These are phyloP conservation scores for Cyclotella baltica DNA, from an alignment of 108 stramenopile genomes.

Conservation along the genomic window DNA sequence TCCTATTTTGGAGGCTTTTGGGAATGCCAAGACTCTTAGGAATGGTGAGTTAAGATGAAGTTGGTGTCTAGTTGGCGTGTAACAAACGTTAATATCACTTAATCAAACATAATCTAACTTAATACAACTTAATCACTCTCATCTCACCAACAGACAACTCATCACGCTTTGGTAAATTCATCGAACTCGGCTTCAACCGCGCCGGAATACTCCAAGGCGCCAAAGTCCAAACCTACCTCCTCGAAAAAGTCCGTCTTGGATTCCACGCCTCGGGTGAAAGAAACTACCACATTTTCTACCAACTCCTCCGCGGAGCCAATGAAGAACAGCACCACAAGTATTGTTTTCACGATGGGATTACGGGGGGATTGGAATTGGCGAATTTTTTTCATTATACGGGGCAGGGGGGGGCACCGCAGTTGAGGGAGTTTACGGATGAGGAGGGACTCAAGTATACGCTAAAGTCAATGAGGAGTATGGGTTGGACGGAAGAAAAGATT, in stretches of 20 bases:
- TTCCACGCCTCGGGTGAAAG: conserved; percentile 92
- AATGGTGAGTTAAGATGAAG: conserved; percentile 65
- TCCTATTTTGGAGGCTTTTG: conserved; percentile 99
- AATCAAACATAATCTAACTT: background rate
- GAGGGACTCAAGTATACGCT: conserved; percentile 86
- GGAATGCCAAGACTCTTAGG: conserved; percentile 98
- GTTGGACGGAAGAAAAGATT: conserved; percentile 77
- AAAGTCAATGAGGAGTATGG: conserved; percentile 86
- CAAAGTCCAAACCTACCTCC: conserved; percentile 94
- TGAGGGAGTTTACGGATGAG: conserved; percentile 91
- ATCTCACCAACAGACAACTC: conserved; percentile 81
- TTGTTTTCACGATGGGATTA: conserved; percentile 78
- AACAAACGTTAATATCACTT: too few relatives aligned
- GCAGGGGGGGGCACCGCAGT: conserved; percentile 88
- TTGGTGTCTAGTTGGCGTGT: background rate
- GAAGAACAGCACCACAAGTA: conserved; percentile 87
- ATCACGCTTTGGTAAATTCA: conserved; percentile 99
- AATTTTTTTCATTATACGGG: conserved; percentile 86
- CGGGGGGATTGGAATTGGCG: conserved; percentile 78
- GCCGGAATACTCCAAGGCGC: conserved; percentile 93
- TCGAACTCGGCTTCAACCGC: conserved; percentile 93
- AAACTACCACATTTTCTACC: conserved; percentile 96
- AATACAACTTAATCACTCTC: background rate
- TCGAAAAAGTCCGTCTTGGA: conserved; percentile 97
- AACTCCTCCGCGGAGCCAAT: conserved; percentile 87